Evolutionary conservation across 345 rosid genomes (phyloP), one percentile per base, ranked within the genome.

Genomic region (Pelargonium nanum): DNA sequence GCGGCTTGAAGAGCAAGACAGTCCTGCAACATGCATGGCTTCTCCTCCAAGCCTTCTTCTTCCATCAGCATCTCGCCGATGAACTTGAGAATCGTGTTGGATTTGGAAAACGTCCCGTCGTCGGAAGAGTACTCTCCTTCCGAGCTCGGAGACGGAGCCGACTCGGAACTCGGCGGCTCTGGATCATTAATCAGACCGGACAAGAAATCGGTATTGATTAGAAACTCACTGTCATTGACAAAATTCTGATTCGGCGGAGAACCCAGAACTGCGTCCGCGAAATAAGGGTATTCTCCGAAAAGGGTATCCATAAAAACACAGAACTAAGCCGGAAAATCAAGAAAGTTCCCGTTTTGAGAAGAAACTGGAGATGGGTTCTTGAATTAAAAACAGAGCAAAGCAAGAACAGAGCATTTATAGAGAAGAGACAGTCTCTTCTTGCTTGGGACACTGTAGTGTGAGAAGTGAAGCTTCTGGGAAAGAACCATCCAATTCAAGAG

Each of bases 1-100:
- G 86, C 88, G 2, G 89, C 92, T 75, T 91, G 98, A 64, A 91
- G 81, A 20, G 97, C 88, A 40, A 87, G 78, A 65, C 81, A 77
- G 25, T 84, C 87, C 75, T 80, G 87, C 60, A 84, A 70, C 93
- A 91, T 85, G 67, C 83, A 83, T 57, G 79, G 66, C 70, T 79
- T 83, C 5, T 71, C 85, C 65, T 79, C 87, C 64, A 85, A 60
- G 60, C 85, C 91, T 74, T 40, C 48, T 40, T 89, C 97, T 59
- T 86, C 91, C 96, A 89, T 82, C 40, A 88, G 85, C 65, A 88
- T 88, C 61, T 86, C 90, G 60, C 72, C 78, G 60, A 86, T 86
- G 77, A 71, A 86, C 71, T 82, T 88, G 50, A 88, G 77, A 63
- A 80, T 70, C 44, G 73, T 72, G 54, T 65, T 72, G 53, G 70